Evolutionary conservation across 129 eudicot genomes (phyloP).

Genomic region (Apium graveolens): DNA sequence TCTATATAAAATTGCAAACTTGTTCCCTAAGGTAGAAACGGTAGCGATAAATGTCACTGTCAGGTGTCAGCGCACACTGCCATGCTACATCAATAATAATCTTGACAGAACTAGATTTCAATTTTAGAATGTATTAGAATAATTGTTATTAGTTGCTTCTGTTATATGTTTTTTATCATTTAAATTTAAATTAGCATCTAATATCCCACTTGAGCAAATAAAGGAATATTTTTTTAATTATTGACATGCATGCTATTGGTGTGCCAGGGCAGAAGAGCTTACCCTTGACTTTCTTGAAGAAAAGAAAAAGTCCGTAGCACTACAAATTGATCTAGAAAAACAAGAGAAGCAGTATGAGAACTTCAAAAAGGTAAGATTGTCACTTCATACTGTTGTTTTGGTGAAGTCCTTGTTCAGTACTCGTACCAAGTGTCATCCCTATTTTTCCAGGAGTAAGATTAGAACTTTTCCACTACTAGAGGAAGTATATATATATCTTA

Average conservation of each 20-base stretch:
- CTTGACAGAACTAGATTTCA: background rate
- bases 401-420: background rate
- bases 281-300: slow-evolving; percentile 40
- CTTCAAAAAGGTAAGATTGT: slow-evolving; percentile 47
- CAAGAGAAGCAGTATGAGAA: slow-evolving; percentile 42
- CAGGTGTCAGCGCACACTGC: background rate
- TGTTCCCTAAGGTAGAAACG: background rate
- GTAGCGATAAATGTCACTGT: background rate
- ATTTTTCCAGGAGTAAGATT: background rate
- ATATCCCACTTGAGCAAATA: background rate
- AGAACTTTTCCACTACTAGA: background rate
- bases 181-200: background rate
- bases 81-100: background rate
- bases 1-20: background rate
- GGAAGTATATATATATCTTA: background rate
- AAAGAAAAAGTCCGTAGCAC: slow-evolving; percentile 31
- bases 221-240: background rate
- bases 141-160: background rate
- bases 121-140: background rate
- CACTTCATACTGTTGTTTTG: slow-evolving; percentile 8
- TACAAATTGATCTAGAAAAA: slow-evolving; percentile 38
- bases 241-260: slow-evolving; percentile 7
- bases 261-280: slow-evolving; percentile 69
- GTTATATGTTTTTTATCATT: background rate
- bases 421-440: background rate